These are phyloP conservation scores for Marchantia polymorpha DNA, from an alignment of 225 moss, liverwort and hornwort species.

Conservation along the genomic window DNA sequence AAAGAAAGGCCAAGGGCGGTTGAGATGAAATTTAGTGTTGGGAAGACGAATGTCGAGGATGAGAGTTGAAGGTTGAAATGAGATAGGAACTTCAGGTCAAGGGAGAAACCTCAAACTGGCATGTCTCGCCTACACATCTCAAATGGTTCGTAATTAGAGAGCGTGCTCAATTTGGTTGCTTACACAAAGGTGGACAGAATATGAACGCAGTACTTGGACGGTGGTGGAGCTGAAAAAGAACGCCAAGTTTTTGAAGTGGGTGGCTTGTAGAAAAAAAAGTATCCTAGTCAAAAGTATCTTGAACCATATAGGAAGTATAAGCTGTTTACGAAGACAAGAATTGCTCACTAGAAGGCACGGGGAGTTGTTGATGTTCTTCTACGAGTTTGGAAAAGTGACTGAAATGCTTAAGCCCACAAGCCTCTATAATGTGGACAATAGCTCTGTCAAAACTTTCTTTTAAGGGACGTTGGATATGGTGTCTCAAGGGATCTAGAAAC, in stretches of 20 bases:
- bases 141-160: slow-evolving; percentile 4
- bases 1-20: slow-evolving; percentile 8
- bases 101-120: not conserved
- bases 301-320: not conserved
- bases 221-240: not conserved
- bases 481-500: not conserved
- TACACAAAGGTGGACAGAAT: not conserved
- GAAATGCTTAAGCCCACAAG: not conserved
- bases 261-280: not conserved
- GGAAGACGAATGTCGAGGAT: slow-evolving; percentile 2
- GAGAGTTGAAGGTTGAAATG: not conserved
- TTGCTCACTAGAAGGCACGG: not conserved
- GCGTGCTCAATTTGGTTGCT: not conserved
- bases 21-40: slow-evolving; percentile 15
- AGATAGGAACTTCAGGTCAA: slow-evolving; percentile 2
- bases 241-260: not conserved
- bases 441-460: slow-evolving; percentile 1
- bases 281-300: not conserved
- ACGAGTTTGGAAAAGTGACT: not conserved
- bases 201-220: not conserved
- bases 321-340: not conserved
- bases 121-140: not conserved
- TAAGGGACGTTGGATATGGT: not conserved
- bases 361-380: not conserved
- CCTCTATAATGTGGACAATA: slow-evolving; percentile 10